phyloP scores from a whole-genome alignment of 2,329 filamentous ascomycete genomes.

The Acrodontium crateriforme region DNA sequence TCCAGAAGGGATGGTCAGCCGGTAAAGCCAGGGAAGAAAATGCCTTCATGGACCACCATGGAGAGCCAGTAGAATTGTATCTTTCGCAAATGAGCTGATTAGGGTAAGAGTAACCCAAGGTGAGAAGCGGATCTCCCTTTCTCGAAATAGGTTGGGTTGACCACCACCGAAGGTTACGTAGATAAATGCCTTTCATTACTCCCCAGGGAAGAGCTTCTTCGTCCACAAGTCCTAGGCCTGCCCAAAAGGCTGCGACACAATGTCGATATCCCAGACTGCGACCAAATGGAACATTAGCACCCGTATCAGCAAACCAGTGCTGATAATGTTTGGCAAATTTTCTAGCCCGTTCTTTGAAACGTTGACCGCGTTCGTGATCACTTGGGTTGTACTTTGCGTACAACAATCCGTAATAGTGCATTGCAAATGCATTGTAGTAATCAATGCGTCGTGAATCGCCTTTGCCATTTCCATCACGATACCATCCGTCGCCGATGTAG shows the following conservation, averaged over 20 bases:
- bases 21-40: conserved; percentile 62
- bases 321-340: conserved; percentile 56
- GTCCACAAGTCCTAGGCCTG: conserved; percentile 60
- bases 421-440: conserved; percentile 73
- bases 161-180: conserved; percentile 69
- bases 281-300: conserved; percentile 60
- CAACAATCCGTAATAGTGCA: conserved; percentile 64
- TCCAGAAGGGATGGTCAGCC: conserved; percentile 61
- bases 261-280: conserved; percentile 71
- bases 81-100: conserved; percentile 76
- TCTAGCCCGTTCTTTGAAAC: conserved; percentile 56
- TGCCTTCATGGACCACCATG: conserved; percentile 68
- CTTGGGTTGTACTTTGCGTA: conserved; percentile 59
- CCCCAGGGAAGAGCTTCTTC: conserved; percentile 68
- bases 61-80: conserved; percentile 60
- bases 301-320: conserved; percentile 63
- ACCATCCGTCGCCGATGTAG: conserved; percentile 71
- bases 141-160: conserved; percentile 62
- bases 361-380: conserved; percentile 50
- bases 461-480: conserved; percentile 61
- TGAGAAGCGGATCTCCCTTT: conserved; percentile 59
- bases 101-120: conserved; percentile 63
- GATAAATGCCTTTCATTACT: conserved; percentile 60
- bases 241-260: conserved; percentile 76
- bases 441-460: conserved; percentile 84